Percentiles rank a stretch among this genome's conserved stretches.
Evolutionary conservation across 1,139 yeast genomes (phyloP).

Genomic region (Suzukiozyma palmioleophila): DNA sequence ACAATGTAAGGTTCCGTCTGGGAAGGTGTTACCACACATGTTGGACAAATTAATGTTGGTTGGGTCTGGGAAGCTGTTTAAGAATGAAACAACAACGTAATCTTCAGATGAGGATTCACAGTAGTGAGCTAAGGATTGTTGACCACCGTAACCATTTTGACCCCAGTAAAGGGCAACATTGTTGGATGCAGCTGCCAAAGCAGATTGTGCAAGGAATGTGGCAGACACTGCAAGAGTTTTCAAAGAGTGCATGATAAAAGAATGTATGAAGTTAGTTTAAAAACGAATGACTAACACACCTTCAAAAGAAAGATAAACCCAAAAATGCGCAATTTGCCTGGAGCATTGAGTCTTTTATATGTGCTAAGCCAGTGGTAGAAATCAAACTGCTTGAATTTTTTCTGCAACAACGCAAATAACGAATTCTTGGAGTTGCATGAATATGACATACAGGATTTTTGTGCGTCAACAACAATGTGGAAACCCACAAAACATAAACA

Average conservation of each 20-base stretch:
- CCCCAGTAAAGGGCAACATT: slow-evolving; percentile 87
- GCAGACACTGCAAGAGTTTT: slow-evolving; percentile 8
- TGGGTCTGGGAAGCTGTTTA: slow-evolving; percentile 52
- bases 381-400: no score
- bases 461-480: no score
- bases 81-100: slow-evolving; percentile 66
- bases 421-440: no score
- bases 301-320: no score
- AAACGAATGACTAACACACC: background rate
- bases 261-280: slow-evolving; percentile 1
- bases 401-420: no score
- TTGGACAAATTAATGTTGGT: slow-evolving; percentile 61
- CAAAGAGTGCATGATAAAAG: slow-evolving; percentile 9
- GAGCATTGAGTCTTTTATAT: no score
- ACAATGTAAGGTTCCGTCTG: slow-evolving; percentile 61
- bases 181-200: slow-evolving; percentile 41
- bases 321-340: no score
- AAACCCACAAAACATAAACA: no score
- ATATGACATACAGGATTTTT: no score
- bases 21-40: slow-evolving; percentile 53
- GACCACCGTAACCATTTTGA: slow-evolving; percentile 68
- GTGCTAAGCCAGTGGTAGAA: no score
- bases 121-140: slow-evolving; percentile 58
- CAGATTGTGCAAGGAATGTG: slow-evolving; percentile 12
- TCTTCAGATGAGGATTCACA: slow-evolving; percentile 70